Evolutionary conservation across 2,329 filamentous ascomycete species (phyloP), one percentile per base, ranked within the genome.

Genomic region (Domatiomyces globalis): DNA sequence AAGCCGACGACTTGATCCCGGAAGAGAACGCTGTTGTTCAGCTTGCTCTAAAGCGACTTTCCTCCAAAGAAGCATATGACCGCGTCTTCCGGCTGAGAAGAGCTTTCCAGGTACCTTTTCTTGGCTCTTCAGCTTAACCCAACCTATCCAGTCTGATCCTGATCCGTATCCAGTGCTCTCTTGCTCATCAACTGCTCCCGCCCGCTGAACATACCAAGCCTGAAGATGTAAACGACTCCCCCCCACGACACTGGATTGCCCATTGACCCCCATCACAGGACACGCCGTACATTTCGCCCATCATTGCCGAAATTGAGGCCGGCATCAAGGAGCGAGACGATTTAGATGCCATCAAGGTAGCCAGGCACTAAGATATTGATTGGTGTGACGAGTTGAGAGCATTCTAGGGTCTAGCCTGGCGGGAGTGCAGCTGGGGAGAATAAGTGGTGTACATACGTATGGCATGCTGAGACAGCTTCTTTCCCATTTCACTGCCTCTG

Each of bases 11-110:
- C 69, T 74, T 98, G 68, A 85, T 95, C 68, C 81, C 85, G 68
- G 92, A 98, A 73, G 92, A 98, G 75, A 84, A 79, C 76, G 85
- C 92, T 64, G 73, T 77, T 53, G 87, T 95, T 64, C 84, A 92
- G 71, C 79, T 83, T 63, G 92, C 92, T 58, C 79, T 98, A 66
- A 85, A 86, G 79, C 87, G 92, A 69, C 85, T 98, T 57, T 80
- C 85, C 53, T 79, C 87, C 64, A 87, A 94, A 77, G 87, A 92
- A 69, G 79, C 83, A 64, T 96, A 96, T 75, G 92, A 98, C 76
- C 90, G 92, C 69, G 81, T 96, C 69, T 98, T 88, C 83, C 89
- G 92, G 67, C 81, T 98, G 71, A 87, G 92, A 74, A 83, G 92
- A 73, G 90, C 92, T 64, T 83, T 94, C 73, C 92, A 98, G 78